Base-by-base conservation (phyloP, 352 stramenopile genomes). In the Pythium aristosporum region DNA sequence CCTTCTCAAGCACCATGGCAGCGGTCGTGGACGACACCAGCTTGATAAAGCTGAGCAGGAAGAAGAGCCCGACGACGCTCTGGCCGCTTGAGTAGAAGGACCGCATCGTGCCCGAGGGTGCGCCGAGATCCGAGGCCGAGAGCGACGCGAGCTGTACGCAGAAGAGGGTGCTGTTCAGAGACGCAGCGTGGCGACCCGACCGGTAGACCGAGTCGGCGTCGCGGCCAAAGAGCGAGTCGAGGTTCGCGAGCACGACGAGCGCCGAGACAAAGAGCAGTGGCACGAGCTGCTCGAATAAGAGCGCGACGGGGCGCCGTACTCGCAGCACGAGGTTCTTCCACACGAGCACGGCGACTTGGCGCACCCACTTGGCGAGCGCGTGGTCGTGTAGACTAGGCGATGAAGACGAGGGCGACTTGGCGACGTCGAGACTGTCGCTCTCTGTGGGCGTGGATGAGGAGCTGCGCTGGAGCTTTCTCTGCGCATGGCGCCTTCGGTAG, bases 1-100 rank as follows among this genome's bases (percentile, higher is more conserved):
- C 85, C 60, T 96, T 94, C 46, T 96, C 85, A 21, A 87, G 79
- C 21, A 96, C 82, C 74, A 96, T 88, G 7, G 72, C 67, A 0
- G 84, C 82, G 1, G 82, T 87, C 21, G 76, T 88, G 7, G 80
- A 82, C 12, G 84, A 88, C 47, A 91, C 80, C 52, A 88, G 86
- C 47, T 73, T 77, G 46, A 75, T 61, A 28, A 74, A 75, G 46
- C 73, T 78, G 44, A 81, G 32, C 4, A 83, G 28, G 28, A 82
- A 79, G 34, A 79, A 77, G 2, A 82, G 60, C 9, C 74, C 74
- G 23, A 82, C 48, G 3, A 82, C 74, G 43, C 62, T 76, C 46
- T 82, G 74, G 3, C 74, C 72, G 30, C 69, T 79, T 16, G 72
- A 57, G 55, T 82, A 82, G 62, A 82, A 82, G 16, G 71, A 73